Evolutionary conservation across 192 early-diverging fungal genomes (phyloP), one percentile per base, ranked within the genome.

Genomic region (Umbelopsis ramanniana): DNA sequence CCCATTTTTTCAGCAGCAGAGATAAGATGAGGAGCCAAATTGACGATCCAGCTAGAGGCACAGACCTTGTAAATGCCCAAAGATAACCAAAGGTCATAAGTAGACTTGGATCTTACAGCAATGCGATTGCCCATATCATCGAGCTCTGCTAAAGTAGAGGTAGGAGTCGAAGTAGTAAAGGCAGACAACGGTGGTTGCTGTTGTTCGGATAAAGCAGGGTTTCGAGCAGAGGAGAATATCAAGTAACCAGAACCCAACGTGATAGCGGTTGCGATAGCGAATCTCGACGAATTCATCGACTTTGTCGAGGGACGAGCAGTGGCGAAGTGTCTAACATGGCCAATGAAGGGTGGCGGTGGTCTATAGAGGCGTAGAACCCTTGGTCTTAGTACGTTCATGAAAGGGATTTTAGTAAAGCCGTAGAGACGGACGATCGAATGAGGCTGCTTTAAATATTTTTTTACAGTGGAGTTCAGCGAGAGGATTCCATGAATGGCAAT

Each of bases 21-120:
- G 52, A 93, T 84, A 29, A 93, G 12, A 12, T 71, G 52, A 9
- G 89, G 86, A 2, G 89, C 88, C 45, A 78, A 46, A 38, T 88
- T 76, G 4, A 92, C 90, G 6, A 95, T 73, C 70, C 79, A 73
- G 12, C 82, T 82, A 38, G 90, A 72, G 6, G 83, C 81, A 73
- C 91, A 93, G 37, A 90, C 43, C 70, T 87, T 83, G 75, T 92
- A 93, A 24, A 95, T 92, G 7, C 84, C 45, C 63, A 87, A 73
- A 10, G 92, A 87, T 60, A 87, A 83, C 19, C 88, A 23, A n/a
- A 95, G 82, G 35, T 90, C 88, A 2, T 52, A 46, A 1, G 82
- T 84, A 22, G 87, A 76, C 72, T 90, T 89, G 71, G 86, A 71
- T 33, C 76, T 71, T 1, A 83, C 67, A 50, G 78, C 82, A 14